phyloP scores from a whole-genome alignment of 1,284 basidiomycete genomes.

The Irpex sp. region DNA sequence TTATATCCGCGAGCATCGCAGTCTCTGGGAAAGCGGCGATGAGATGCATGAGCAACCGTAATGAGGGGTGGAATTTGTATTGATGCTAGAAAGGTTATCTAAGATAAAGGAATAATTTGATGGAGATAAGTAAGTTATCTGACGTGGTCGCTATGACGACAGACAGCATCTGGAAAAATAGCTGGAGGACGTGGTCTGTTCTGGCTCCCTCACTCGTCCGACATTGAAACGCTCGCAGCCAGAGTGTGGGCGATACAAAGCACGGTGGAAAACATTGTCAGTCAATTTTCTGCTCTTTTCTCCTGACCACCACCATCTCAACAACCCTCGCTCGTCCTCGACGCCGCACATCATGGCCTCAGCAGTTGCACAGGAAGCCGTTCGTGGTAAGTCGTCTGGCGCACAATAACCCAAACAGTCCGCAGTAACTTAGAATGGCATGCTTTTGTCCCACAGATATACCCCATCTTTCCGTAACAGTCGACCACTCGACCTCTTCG shows the following conservation, averaged over 20 bases:
- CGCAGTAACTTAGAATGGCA: constrained; percentile 39
- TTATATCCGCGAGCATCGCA: not conserved
- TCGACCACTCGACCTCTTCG: constrained; percentile 41
- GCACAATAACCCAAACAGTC: constrained; percentile 42
- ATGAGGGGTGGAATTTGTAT: not conserved
- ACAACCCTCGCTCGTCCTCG: not conserved
- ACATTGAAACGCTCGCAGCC: not conserved
- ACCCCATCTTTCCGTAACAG: constrained; percentile 40
- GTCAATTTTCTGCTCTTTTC: not conserved
- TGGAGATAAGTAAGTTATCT: not conserved
- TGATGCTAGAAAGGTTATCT: not conserved
- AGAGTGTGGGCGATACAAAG: not conserved
- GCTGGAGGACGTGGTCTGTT: not conserved
- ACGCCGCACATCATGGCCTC: constrained; percentile 15
- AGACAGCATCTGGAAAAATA: not conserved
- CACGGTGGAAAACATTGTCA: not conserved
- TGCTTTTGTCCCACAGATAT: constrained; percentile 20
- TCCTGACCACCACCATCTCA: not conserved
- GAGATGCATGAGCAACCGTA: no score
- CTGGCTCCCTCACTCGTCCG: not conserved
- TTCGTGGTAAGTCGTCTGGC: constrained; percentile 23
- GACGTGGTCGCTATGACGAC: not conserved
- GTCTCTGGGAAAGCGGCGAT: not conserved
- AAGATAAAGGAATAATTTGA: not conserved
- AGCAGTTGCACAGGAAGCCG: constrained; percentile 15